phyloP scores from a whole-genome alignment of 805 yeast species.

The Soucietia sequanensis region DNA sequence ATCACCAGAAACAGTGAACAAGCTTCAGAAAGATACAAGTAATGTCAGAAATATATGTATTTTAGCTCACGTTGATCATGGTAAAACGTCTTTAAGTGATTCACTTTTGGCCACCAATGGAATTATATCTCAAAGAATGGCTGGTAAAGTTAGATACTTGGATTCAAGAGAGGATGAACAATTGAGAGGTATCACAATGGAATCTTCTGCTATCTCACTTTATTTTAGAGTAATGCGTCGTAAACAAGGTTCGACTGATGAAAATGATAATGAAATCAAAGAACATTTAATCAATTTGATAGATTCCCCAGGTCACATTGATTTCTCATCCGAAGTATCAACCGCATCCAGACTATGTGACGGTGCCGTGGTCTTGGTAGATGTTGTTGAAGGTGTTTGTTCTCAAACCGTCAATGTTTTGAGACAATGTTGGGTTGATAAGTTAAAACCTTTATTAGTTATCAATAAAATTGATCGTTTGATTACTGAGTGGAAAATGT shows the following conservation, averaged over 20 bases:
- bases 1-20: conserved; percentile 59
- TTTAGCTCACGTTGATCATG: conserved; percentile 98
- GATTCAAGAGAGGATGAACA: conserved; percentile 97
- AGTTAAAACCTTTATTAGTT: conserved; percentile 82
- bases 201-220: conserved; percentile 91
- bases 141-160: conserved; percentile 89
- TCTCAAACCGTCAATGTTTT: conserved; percentile 95
- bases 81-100: conserved; percentile 93
- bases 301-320: conserved; percentile 99
- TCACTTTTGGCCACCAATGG: conserved; percentile 93
- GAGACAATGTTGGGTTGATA: conserved; percentile 94
- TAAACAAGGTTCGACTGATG: conserved; percentile 28
- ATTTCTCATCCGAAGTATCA: conserved; percentile 93
- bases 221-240: conserved; percentile 68
- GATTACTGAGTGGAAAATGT: conserved; percentile 73
- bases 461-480: conserved; percentile 89
- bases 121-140: conserved; percentile 89
- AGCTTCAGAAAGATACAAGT: conserved; percentile 67
- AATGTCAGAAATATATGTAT: conserved; percentile 88
- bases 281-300: conserved; percentile 88
- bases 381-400: conserved; percentile 97
- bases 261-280: conserved; percentile 44
- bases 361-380: conserved; percentile 93
- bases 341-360: conserved; percentile 95
- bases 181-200: conserved; percentile 96